phyloP scores from a whole-genome alignment of 192 early-diverging fungal genomes.

The Podila horticola region DNA sequence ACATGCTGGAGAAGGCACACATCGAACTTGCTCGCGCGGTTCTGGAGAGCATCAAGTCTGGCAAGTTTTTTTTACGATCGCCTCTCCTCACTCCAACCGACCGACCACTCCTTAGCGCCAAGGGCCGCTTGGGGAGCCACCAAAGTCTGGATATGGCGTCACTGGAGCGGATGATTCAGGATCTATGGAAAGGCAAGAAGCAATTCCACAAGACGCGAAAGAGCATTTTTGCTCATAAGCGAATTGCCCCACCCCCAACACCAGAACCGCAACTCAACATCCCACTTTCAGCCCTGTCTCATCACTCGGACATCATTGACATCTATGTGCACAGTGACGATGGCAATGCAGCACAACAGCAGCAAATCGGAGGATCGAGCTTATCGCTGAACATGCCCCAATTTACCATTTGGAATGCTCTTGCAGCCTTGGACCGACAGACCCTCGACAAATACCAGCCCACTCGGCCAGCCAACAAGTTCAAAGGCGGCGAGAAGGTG shows the following conservation, averaged over 20 bases:
- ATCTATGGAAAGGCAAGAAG: constrained; percentile 31
- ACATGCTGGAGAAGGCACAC: constrained; percentile 60
- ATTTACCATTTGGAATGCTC: constrained; percentile 49
- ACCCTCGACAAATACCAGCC: constrained; percentile 51
- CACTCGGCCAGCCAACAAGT: constrained; percentile 20
- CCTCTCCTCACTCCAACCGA: constrained; percentile 3
- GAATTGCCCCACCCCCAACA: constrained; percentile 1
- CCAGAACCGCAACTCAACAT: constrained; percentile 35
- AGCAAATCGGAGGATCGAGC: constrained; percentile 9
- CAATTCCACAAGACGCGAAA: constrained; percentile 32
- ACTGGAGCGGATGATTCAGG: constrained; percentile 21
- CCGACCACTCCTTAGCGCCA: constrained; percentile 6
- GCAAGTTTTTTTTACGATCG: constrained; percentile 11
- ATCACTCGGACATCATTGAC: constrained; percentile 48
- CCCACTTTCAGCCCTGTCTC: constrained; percentile 30
- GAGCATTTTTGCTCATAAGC: constrained; percentile 45
- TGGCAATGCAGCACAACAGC: neutral
- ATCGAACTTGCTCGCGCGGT: constrained; percentile 54
- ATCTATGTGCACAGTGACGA: constrained; percentile 36
- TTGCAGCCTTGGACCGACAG: constrained; percentile 26
- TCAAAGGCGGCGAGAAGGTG: constrained; percentile 29
- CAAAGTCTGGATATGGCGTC: constrained; percentile 18
- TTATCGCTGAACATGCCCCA: constrained; percentile 18
- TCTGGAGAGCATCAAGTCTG: constrained; percentile 30
- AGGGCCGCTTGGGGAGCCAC: neutral